These are phyloP conservation scores for Cryptococcus sp. DNA, from an alignment of 1,284 basidiomycete genomes.

Conservation along the genomic window DNA sequence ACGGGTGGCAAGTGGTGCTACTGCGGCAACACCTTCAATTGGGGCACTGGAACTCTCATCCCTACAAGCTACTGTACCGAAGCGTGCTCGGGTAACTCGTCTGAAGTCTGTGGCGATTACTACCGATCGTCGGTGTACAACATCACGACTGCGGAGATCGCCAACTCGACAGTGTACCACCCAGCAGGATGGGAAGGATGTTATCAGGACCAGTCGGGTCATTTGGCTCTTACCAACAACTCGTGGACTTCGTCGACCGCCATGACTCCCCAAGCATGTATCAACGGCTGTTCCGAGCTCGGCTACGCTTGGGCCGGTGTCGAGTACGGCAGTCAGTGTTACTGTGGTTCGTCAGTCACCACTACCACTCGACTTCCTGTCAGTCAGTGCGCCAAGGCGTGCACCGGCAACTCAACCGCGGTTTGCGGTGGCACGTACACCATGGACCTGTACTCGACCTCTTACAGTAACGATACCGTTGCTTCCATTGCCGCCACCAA, in stretches of 20 bases:
- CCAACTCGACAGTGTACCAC: conserved; percentile 10
- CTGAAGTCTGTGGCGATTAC: conserved; percentile 32
- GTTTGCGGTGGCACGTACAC: conserved; percentile 18
- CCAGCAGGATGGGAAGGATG: conserved; percentile 22
- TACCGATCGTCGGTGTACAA: conserved; percentile 27
- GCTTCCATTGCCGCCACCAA: conserved; percentile 5
- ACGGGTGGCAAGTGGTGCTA: conserved; percentile 20
- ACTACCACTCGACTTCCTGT: conserved; percentile 9
- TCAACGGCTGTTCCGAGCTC: conserved; percentile 32
- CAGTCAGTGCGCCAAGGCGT: conserved; percentile 14
- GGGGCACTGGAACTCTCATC: conserved; percentile 19
- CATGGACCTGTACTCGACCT: conserved; percentile 20
- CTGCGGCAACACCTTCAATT: conserved; percentile 26
- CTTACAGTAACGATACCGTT: conserved; percentile 8
- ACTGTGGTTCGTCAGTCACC: conserved; percentile 15
- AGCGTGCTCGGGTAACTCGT: conserved; percentile 28
- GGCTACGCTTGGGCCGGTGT: conserved; percentile 29
- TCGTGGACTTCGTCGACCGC: conserved; percentile 9
- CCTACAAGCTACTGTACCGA: conserved; percentile 24
- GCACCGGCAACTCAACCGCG: conserved; percentile 17
- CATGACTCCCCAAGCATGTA: conserved; percentile 18
- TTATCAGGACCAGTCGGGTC: conserved; percentile 13
- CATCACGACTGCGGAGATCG: conserved; percentile 17
- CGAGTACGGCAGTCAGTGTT: conserved; percentile 19
- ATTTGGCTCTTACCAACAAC: conserved; percentile 15